phyloP scores from a whole-genome alignment of 2,329 filamentous ascomycete genomes.

The Aspergillus aculeatus region DNA sequence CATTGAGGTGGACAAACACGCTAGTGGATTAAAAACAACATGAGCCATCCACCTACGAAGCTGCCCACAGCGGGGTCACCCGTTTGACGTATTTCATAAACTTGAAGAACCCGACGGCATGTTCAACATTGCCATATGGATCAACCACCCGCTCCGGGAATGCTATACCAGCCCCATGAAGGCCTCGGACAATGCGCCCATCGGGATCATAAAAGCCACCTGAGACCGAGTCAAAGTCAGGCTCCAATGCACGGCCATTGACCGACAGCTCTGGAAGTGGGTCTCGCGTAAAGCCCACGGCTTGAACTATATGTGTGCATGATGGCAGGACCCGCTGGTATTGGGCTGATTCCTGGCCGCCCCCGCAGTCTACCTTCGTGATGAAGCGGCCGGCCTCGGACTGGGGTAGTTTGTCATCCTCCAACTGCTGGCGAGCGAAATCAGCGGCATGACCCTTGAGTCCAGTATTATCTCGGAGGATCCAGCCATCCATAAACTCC shows the following conservation, averaged over 20 bases:
- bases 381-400: slow-evolving; percentile 51
- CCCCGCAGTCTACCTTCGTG: slow-evolving; percentile 47
- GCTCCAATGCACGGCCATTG: slow-evolving; percentile 26
- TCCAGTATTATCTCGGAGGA: slow-evolving; percentile 64
- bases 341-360: slow-evolving; percentile 44
- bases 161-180: slow-evolving; percentile 64
- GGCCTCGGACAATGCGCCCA: slow-evolving; percentile 47
- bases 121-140: slow-evolving; percentile 61
- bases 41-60: background rate
- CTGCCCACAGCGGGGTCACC: slow-evolving; percentile 53
- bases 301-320: slow-evolving; percentile 57
- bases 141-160: slow-evolving; percentile 62
- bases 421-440: slow-evolving; percentile 60
- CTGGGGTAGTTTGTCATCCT: slow-evolving; percentile 48
- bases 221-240: slow-evolving; percentile 34
- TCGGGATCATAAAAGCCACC: slow-evolving; percentile 51
- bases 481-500: slow-evolving; percentile 62
- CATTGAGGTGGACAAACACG: background rate
- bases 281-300: slow-evolving; percentile 57
- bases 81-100: slow-evolving; percentile 63
- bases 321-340: slow-evolving; percentile 50
- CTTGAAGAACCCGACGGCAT: slow-evolving; percentile 63
- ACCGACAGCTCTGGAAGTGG: slow-evolving; percentile 50
- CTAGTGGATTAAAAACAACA: background rate
- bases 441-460: slow-evolving; percentile 61